Evolutionary conservation across 371 early-diverging fungal genomes (phyloP).

Genomic region (Circinella minor): DNA sequence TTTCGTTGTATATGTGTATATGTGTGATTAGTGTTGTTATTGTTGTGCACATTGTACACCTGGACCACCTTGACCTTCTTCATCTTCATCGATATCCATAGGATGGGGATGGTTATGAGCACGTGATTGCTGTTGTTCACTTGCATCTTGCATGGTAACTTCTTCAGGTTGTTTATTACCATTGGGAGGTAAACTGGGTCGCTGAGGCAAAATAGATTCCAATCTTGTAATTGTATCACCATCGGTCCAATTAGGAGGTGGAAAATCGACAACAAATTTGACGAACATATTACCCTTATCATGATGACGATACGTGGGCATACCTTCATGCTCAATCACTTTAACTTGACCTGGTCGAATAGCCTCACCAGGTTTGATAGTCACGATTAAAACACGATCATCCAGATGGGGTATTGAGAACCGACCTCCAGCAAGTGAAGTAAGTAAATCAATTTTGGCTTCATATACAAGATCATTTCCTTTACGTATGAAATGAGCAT

Average conservation of each 20-base stretch:
- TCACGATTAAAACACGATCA: slow-evolving; percentile 82
- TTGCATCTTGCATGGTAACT: slow-evolving; percentile 77
- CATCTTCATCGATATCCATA: slow-evolving; percentile 74
- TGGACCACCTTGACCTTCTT: slow-evolving; percentile 68
- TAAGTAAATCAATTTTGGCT: slow-evolving; percentile 87
- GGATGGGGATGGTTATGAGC: slow-evolving; percentile 26
- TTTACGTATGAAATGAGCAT: slow-evolving; percentile 82
- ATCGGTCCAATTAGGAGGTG: slow-evolving; percentile 78
- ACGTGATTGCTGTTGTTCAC: slow-evolving; percentile 68
- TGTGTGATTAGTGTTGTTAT: slow-evolving; percentile 47
- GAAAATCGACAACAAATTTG: slow-evolving; percentile 92
- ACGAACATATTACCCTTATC: slow-evolving; percentile 90
- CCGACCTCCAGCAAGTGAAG: slow-evolving; percentile 93
- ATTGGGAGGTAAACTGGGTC: slow-evolving; percentile 49
- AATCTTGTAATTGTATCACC: slow-evolving; percentile 66
- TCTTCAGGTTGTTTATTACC: slow-evolving; percentile 71
- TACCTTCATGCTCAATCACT: slow-evolving; percentile 87
- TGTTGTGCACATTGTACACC: slow-evolving; percentile 97
- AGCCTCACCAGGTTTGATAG: slow-evolving; percentile 59
- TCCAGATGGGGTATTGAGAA: slow-evolving; percentile 90
- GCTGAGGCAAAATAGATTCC: slow-evolving; percentile 69
- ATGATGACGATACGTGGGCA: slow-evolving; percentile 93
- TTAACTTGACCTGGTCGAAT: slow-evolving; percentile 65
- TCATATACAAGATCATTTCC: slow-evolving; percentile 87
- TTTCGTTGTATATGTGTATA: not conserved